phyloP scores from a whole-genome alignment of 140 eudicot species.

The Stevia rebaudiana region DNA sequence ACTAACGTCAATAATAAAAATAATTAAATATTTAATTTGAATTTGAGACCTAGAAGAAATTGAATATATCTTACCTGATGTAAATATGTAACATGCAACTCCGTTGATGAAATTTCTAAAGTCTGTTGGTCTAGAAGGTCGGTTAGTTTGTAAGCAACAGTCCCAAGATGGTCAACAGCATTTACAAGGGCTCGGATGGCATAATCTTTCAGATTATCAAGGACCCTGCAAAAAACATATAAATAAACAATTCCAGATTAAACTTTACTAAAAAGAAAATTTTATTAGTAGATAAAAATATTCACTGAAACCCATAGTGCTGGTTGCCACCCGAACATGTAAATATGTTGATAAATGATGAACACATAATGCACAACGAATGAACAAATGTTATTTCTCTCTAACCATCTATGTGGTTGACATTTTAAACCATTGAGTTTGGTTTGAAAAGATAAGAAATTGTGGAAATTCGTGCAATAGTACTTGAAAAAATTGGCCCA shows the following conservation, averaged over 20 bases:
- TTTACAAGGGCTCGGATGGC: constrained; percentile 91
- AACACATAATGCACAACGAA: constrained; percentile 2
- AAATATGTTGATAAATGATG: not conserved
- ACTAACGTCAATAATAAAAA: too few relatives aligned
- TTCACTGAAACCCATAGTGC: constrained; percentile 3
- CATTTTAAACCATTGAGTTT: not conserved
- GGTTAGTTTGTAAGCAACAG: constrained; percentile 83
- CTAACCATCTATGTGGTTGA: not conserved
- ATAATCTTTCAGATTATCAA: constrained; percentile 93
- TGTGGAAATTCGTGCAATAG: constrained; percentile 11
- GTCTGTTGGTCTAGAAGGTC: constrained; percentile 84
- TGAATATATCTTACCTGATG: constrained; percentile 51
- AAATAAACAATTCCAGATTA: not conserved
- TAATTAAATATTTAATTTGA: too few relatives aligned
- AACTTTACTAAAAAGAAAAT: not conserved
- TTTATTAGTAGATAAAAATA: not conserved
- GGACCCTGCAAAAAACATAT: constrained; percentile 51
- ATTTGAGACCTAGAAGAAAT: not conserved
- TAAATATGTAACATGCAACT: constrained; percentile 63
- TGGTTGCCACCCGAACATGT: constrained; percentile 12
- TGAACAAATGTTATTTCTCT: not conserved
- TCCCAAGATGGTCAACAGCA: constrained; percentile 99
- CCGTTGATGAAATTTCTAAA: constrained; percentile 60
- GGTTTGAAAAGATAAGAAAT: not conserved
- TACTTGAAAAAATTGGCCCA: constrained; percentile 7